Conservation (phyloP, 129 eudicot species). For the Flaveria linearis region DNA sequence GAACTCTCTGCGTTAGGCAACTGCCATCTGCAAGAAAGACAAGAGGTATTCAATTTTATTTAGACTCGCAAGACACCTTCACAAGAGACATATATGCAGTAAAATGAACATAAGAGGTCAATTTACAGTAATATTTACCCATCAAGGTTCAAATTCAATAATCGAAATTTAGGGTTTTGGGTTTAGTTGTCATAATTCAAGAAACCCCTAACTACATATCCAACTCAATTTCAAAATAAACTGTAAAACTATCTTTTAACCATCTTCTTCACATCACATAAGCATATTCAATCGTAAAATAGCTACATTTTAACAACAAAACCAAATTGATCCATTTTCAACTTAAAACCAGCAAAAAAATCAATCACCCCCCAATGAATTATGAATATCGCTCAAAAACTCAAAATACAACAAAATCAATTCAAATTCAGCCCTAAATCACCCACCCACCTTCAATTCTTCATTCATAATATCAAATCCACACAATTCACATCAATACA, state of each 20-base stretch:
- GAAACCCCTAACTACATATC: neutral
- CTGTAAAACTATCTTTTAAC: neutral
- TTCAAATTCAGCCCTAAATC: neutral
- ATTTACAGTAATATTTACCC: neutral
- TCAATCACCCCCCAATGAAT: neutral
- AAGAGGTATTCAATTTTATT: neutral
- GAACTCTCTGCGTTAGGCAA: conserved; percentile 61
- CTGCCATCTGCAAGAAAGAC: conserved; percentile 73
- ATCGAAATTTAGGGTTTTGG: neutral
- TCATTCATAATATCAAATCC: neutral
- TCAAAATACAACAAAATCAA: neutral
- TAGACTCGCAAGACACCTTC: no score
- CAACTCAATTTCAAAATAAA: no score
- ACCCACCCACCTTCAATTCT: neutral
- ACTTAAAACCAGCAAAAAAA: neutral
- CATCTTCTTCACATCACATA: neutral
- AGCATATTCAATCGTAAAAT: neutral
- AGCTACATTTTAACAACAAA: neutral
- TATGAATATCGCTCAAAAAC: neutral
- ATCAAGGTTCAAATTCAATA: neutral
- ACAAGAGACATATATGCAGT: no score
- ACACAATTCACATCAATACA: neutral
- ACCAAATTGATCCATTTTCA: neutral
- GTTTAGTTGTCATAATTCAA: no score
- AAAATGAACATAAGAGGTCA: no score